These are phyloP conservation scores for Xerophyta viscosa DNA, from an alignment of 106 monocot species.

Conservation along the genomic window DNA sequence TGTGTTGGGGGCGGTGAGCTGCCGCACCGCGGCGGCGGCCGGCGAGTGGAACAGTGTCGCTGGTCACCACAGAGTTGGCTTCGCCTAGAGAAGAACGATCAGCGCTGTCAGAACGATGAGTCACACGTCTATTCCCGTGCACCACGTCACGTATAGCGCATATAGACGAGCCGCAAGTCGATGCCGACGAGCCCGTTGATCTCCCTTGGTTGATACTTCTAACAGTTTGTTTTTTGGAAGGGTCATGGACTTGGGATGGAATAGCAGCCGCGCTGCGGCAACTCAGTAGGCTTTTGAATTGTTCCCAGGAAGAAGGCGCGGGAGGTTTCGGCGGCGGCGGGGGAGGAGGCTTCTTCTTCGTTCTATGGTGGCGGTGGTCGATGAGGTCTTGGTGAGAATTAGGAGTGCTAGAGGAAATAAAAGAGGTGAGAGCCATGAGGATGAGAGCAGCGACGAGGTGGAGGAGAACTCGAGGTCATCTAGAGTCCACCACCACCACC, in stretches of 20 bases:
- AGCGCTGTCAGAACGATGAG: slow-evolving; percentile 26
- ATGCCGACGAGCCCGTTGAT: slow-evolving; percentile 5
- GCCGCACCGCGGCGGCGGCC: too few relatives aligned
- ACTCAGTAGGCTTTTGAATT: slow-evolving; percentile 69
- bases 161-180: slow-evolving; percentile 46
- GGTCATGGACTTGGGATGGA: slow-evolving; percentile 31
- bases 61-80: slow-evolving; percentile 1
- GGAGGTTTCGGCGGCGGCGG: not conserved
- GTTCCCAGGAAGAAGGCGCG: slow-evolving; percentile 54
- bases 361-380: slow-evolving; percentile 8
- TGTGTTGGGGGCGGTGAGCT: too few relatives aligned
- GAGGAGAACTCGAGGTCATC: too few relatives aligned
- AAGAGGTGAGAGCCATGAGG: slow-evolving; percentile 34
- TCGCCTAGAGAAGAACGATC: slow-evolving; percentile 7
- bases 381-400: slow-evolving; percentile 1
- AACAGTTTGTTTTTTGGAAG: slow-evolving; percentile 14
- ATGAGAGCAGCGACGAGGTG: too few relatives aligned
- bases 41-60: slow-evolving; percentile 25
- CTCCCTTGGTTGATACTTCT: not conserved
- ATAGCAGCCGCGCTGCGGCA: slow-evolving; percentile 29
- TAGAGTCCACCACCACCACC: too few relatives aligned
- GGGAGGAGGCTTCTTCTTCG: slow-evolving; percentile 4
- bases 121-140: slow-evolving; percentile 31
- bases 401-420: slow-evolving; percentile 13
- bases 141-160: slow-evolving; percentile 65